Percentiles rank a stretch among this genome's conserved stretches.
These are phyloP conservation scores for Aureobasidium pullulans DNA, from an alignment of 2,329 filamentous ascomycete species.

Conservation along the genomic window DNA sequence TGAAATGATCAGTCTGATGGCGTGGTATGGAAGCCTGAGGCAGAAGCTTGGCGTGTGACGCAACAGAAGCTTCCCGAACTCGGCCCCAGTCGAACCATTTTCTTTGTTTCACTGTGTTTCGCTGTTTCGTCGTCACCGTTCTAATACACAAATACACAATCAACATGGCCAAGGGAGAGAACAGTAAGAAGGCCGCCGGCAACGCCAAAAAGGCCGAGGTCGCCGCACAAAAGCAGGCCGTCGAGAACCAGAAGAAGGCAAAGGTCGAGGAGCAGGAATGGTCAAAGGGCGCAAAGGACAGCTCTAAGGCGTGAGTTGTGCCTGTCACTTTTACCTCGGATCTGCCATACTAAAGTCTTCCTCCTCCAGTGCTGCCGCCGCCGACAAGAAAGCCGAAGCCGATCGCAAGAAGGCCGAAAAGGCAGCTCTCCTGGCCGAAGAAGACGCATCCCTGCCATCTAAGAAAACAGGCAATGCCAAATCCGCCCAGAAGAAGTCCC, in stretches of 20 bases:
- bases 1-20: not conserved
- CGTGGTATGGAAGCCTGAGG: not conserved
- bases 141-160: not conserved
- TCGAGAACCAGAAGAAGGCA: constrained; percentile 57
- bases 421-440: constrained; percentile 72
- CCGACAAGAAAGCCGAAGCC: constrained; percentile 72
- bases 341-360: not conserved
- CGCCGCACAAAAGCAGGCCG: constrained; percentile 71
- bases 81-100: constrained; percentile 1
- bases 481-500: constrained; percentile 51
- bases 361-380: constrained; percentile 66
- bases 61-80: constrained; percentile 7
- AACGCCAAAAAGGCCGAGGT: constrained; percentile 89
- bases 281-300: constrained; percentile 78
- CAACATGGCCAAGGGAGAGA: constrained; percentile 73
- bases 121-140: not conserved
- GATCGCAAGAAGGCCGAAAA: constrained; percentile 89
- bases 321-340: not conserved
- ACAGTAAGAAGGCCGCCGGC: constrained; percentile 81
- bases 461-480: constrained; percentile 61
- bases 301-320: constrained; percentile 69
- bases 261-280: constrained; percentile 68
- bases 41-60: constrained; percentile 1
- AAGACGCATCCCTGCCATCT: constrained; percentile 62
- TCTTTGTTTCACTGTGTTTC: not conserved